Evolutionary conservation across 164 flowering plant genomes (phyloP).

Genomic region (Malania oleifera): DNA sequence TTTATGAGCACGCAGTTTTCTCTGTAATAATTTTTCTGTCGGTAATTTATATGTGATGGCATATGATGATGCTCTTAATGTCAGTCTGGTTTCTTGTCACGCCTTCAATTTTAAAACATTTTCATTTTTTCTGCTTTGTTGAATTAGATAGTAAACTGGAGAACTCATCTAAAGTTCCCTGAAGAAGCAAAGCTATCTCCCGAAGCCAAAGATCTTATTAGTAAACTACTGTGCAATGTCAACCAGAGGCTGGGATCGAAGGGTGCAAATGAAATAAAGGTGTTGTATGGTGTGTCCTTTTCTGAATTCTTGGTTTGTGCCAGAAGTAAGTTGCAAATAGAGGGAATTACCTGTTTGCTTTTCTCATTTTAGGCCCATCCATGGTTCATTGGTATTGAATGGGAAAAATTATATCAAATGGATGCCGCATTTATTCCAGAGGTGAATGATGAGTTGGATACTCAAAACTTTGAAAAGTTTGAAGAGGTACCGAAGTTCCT

Average conservation of each 20-base stretch:
- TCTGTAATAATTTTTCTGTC: too few relatives aligned
- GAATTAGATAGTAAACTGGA: constrained; percentile 83
- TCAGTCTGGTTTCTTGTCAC: too few relatives aligned
- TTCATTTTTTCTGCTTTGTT: too few relatives aligned
- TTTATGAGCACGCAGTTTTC: too few relatives aligned
- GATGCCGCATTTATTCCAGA: constrained; percentile 87
- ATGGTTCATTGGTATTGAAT: constrained; percentile 62
- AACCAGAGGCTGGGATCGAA: constrained; percentile 56
- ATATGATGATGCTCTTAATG: too few relatives aligned
- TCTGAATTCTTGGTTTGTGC: constrained; percentile 18
- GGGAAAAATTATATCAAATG: constrained; percentile 69
- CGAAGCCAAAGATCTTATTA: constrained; percentile 60
- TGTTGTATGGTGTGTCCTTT: constrained; percentile 42
- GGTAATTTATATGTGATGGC: too few relatives aligned
- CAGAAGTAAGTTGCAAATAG: not conserved
- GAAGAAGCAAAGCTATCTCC: constrained; percentile 57
- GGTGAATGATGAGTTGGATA: constrained; percentile 76
- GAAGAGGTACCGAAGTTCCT: constrained; percentile 47
- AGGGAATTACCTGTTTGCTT: constrained; percentile 10
- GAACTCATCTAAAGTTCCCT: constrained; percentile 60
- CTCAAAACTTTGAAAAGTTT: constrained; percentile 84
- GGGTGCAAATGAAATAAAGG: constrained; percentile 76
- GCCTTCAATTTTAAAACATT: too few relatives aligned
- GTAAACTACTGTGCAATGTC: constrained; percentile 59
- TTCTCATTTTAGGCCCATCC: constrained; percentile 45